Conservation (phyloP, 805 yeast genomes). For the Candida glaebosa region DNA sequence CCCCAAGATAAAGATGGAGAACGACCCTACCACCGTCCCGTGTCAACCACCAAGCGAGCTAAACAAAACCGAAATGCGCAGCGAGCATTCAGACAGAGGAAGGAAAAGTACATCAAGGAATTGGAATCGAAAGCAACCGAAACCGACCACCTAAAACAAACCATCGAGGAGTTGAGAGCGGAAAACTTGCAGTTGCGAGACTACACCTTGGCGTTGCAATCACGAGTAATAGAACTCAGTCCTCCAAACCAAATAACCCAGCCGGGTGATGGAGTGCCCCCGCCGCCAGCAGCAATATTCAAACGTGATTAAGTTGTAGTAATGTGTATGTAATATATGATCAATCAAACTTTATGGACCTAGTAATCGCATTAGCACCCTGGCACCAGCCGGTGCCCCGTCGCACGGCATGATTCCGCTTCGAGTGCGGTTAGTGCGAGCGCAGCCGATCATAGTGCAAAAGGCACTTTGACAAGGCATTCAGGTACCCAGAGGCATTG, state of each 20-base stretch:
- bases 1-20: conserved; percentile 1
- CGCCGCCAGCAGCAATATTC: conserved; percentile 14
- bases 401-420: too few relatives aligned
- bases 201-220: conserved; percentile 67
- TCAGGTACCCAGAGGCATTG: neutral
- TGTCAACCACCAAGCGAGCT: conserved; percentile 75
- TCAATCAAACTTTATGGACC: too few relatives aligned
- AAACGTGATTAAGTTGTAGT: neutral
- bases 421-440: too few relatives aligned
- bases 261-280: conserved; percentile 8
- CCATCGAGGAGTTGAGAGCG: conserved; percentile 60
- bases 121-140: conserved; percentile 68
- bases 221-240: conserved; percentile 53
- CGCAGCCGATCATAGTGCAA: too few relatives aligned
- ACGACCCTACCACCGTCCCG: conserved; percentile 24
- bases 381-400: too few relatives aligned
- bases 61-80: conserved; percentile 92
- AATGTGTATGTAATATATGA: too few relatives aligned
- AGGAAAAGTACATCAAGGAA: conserved; percentile 77
- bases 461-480: too few relatives aligned
- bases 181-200: conserved; percentile 74
- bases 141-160: conserved; percentile 57
- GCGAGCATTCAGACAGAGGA: conserved; percentile 82
- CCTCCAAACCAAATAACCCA: conserved; percentile 9
- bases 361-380: too few relatives aligned